These are phyloP conservation scores for Candida xiaguanensis DNA, from an alignment of 805 yeast genomes.

Conservation along the genomic window DNA sequence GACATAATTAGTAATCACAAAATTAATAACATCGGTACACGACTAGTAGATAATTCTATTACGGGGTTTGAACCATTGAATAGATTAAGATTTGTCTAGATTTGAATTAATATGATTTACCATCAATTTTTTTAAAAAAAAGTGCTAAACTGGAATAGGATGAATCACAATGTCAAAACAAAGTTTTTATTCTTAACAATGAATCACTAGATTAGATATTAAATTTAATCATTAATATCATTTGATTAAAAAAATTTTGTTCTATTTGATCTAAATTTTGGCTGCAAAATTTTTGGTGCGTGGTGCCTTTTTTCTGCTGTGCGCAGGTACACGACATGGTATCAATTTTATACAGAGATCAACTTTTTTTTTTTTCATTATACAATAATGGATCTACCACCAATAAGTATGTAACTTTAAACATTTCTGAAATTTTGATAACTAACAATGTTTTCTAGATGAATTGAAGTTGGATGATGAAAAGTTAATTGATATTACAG, in stretches of 20 bases:
- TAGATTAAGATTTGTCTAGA: no score
- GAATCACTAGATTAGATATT: no score
- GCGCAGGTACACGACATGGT: background rate
- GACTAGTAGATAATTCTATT: no score
- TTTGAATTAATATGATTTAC: no score
- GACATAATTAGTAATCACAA: conserved; percentile 1
- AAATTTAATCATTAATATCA: no score
- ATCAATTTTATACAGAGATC: background rate
- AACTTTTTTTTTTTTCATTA: conserved; percentile 1
- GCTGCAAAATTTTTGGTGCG: conserved; percentile 1
- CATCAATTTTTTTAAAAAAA: no score
- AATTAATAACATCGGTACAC: background rate
- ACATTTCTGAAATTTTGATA: background rate
- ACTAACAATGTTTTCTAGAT: conserved; percentile 6
- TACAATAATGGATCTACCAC: conserved; percentile 2
- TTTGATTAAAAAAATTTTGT: no score
- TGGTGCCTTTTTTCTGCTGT: conserved; percentile 2
- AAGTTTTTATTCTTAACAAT: no score
- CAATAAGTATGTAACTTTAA: conserved; percentile 6
- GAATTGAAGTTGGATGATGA: conserved; percentile 7
- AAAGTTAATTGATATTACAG: conserved; percentile 52
- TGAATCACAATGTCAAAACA: no score
- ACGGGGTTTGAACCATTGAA: background rate
- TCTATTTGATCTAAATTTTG: no score
- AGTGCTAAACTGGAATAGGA: no score